phyloP scores from a whole-genome alignment of 129 eudicot species.

The Saposhnikovia divaricata region DNA sequence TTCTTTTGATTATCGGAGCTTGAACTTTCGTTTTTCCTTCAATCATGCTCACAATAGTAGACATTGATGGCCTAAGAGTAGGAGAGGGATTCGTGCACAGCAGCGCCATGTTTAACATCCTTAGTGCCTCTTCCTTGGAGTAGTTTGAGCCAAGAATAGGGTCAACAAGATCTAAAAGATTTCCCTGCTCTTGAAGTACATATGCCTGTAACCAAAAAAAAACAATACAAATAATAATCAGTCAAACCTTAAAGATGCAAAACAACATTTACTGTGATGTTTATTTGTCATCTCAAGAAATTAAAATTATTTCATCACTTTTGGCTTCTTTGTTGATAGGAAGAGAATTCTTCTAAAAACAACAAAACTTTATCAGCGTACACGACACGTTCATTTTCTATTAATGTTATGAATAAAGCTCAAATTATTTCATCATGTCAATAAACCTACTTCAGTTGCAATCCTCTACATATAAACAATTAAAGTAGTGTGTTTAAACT shows the following conservation, averaged over 20 bases:
- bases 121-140: slow-evolving; percentile 32
- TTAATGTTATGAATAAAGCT: not conserved
- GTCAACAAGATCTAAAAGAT: slow-evolving; percentile 43
- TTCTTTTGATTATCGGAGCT: slow-evolving; percentile 10
- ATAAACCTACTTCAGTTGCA: no score
- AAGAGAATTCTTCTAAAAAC: no score
- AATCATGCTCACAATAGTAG: slow-evolving; percentile 40
- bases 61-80: slow-evolving; percentile 42
- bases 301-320: no score
- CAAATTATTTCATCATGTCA: not conserved
- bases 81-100: slow-evolving; percentile 48
- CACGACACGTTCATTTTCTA: not conserved
- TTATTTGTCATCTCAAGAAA: not conserved
- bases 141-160: slow-evolving; percentile 32
- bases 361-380: not conserved
- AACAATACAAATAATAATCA: not conserved
- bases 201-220: slow-evolving; percentile 24
- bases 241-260: not conserved
- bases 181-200: slow-evolving; percentile 46
- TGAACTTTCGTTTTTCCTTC: slow-evolving; percentile 24
- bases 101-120: slow-evolving; percentile 38
- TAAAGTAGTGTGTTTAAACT: not conserved
- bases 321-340: not conserved
- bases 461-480: no score
- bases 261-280: not conserved